Evolutionary conservation across 345 rosid species (phyloP).

Genomic region (Salix exigua): DNA sequence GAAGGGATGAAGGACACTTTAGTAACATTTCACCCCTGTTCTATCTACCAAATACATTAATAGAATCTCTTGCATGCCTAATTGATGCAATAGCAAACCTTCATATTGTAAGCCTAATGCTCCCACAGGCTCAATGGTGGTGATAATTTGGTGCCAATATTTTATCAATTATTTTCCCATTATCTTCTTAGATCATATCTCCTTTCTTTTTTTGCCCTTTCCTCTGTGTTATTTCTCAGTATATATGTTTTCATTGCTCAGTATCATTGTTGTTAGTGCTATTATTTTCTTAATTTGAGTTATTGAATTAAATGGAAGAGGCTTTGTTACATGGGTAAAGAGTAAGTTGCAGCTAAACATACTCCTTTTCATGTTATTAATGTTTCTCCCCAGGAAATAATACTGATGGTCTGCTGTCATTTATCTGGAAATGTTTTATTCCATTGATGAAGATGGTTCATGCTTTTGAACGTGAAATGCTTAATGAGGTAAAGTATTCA

Average conservation of each 20-base stretch:
- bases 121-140: too few species aligned
- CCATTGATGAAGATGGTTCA: slow-evolving; percentile 61
- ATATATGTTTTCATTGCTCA: background rate
- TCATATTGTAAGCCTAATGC: too few species aligned
- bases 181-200: background rate
- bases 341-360: background rate
- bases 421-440: slow-evolving; percentile 64
- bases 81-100: too few species aligned
- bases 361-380: background rate
- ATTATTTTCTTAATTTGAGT: background rate
- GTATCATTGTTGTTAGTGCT: background rate
- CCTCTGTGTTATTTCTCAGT: background rate
- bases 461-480: slow-evolving; percentile 56
- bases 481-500: slow-evolving; percentile 56
- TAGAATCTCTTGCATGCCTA: too few species aligned
- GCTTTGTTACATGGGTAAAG: background rate
- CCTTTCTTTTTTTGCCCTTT: background rate
- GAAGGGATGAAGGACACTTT: too few species aligned
- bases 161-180: background rate
- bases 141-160: background rate
- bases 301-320: slow-evolving; percentile 1
- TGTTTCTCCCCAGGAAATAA: slow-evolving; percentile 32
- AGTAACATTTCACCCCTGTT: too few species aligned
- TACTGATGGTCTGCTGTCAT: slow-evolving; percentile 45
- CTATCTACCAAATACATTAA: too few species aligned